Base-by-base conservation (phyloP, 108 stramenopile species). In the Mediolabrus comicus region DNA sequence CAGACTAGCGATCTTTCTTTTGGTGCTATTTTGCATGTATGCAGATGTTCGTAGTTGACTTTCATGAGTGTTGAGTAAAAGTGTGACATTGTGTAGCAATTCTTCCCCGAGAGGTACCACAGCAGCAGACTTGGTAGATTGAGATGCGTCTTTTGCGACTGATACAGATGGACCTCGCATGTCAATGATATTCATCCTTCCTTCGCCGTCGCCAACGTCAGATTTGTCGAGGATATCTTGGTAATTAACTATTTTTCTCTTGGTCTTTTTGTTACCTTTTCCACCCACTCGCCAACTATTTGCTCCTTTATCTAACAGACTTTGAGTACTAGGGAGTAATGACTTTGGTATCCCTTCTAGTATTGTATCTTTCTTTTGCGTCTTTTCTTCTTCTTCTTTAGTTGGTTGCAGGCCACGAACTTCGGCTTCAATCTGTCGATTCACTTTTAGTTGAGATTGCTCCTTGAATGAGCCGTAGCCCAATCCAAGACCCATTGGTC, bases 381-480 rank as follows among this genome's bases (percentile, higher is more conserved):
- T 30, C 72, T 70, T 59, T 51, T 54, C 31, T 30, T 29, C 46
- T 63, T 69, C 57, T n/a, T 77, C 67, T 30, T 60, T 46, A n/a
- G 58, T 36, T 34, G 51, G 53, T 30, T 86, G 75, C 25, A 88
- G 59, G 12, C 89, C 92, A 54, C 87, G 68, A 9, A 91, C 85
- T 64, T 93, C 84, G 3, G 90, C 95, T 69, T 90, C 87, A 55
- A 95, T 91, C 52, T 86, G 75, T 25, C 72, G 78, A 77, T 95
- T 90, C 33, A 76, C 69, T 38, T 91, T 89, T 9, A 95, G 65
- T 59, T 90, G 72, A 0, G 90, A 78, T 27, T 84, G 85, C 62
- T 94, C 96, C 53, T 92, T 88, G 64, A 95, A 94, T 39, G 81
- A 81, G 33, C 94, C 94, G 76, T 84, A 97, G 9, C 96, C 96